Conservation (phyloP, 805 yeast species). For the Metschnikowia shivogae region DNA sequence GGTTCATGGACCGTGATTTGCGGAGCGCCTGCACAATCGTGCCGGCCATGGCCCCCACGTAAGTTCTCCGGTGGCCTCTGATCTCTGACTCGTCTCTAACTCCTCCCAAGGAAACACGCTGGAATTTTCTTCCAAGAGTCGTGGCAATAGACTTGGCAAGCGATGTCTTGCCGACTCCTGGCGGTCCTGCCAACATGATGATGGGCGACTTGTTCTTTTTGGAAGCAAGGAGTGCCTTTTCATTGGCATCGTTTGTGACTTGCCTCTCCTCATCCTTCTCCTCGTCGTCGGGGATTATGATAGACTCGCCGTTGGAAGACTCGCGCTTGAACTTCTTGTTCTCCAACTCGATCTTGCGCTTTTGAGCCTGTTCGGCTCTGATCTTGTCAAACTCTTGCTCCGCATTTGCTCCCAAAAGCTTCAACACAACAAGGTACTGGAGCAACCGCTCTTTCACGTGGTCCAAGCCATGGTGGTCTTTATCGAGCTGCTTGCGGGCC, state of each 20-base stretch:
- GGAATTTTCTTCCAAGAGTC: slow-evolving; percentile 69
- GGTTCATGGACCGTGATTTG: slow-evolving; percentile 73
- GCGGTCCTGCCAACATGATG: slow-evolving; percentile 81
- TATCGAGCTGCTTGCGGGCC: slow-evolving; percentile 57
- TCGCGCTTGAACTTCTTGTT: slow-evolving; percentile 18
- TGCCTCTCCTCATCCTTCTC: slow-evolving; percentile 26
- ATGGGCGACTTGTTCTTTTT: slow-evolving; percentile 61
- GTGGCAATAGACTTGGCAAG: slow-evolving; percentile 77
- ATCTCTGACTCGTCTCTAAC: slow-evolving; percentile 85
- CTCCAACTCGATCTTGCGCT: slow-evolving; percentile 10
- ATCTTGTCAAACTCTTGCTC: slow-evolving; percentile 20
- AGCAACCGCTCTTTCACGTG: slow-evolving; percentile 70
- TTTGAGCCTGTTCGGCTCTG: slow-evolving; percentile 7
- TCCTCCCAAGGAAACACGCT: slow-evolving; percentile 82
- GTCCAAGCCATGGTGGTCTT: slow-evolving; percentile 76
- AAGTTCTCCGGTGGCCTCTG: slow-evolving; percentile 86
- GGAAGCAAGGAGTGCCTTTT: slow-evolving; percentile 20
- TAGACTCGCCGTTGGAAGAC: slow-evolving; percentile 20
- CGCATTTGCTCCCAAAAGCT: slow-evolving; percentile 45
- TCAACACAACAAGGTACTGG: slow-evolving; percentile 76
- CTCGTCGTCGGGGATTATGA: slow-evolving; percentile 35
- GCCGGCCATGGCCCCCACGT: slow-evolving; percentile 93
- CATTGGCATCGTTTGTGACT: slow-evolving; percentile 7
- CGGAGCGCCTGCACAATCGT: slow-evolving; percentile 70
- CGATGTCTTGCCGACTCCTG: slow-evolving; percentile 91